phyloP scores from a whole-genome alignment of 306 rosid genomes.

The Rosa lucieae region DNA sequence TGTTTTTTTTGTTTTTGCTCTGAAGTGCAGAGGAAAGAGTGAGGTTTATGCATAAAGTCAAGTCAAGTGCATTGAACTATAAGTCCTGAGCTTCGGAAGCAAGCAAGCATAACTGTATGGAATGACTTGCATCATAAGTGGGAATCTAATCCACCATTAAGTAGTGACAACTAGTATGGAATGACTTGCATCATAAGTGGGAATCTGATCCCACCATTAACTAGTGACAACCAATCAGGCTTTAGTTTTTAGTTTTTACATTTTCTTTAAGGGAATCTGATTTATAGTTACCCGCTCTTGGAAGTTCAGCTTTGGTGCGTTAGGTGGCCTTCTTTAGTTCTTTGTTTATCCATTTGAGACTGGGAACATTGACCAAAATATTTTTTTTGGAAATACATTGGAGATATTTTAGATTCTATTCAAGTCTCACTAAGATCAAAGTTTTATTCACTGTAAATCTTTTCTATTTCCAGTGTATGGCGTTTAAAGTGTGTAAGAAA shows the following conservation, averaged over 20 bases:
- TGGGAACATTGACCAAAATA: not conserved
- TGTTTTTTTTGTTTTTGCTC: not conserved
- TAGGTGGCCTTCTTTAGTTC: not conserved
- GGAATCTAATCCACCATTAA: not conserved
- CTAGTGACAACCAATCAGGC: not conserved
- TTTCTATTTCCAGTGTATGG: too few species aligned
- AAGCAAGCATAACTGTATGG: not conserved
- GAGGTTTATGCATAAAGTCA: not conserved
- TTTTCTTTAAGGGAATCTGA: not conserved
- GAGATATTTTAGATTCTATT: too few species aligned
- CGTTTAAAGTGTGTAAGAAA: too few species aligned
- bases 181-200: not conserved
- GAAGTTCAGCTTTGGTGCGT: not conserved
- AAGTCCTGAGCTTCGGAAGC: not conserved
- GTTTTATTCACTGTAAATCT: too few species aligned
- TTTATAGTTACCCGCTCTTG: not conserved
- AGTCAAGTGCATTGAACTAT: not conserved
- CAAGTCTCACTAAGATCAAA: too few species aligned
- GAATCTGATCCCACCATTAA: not conserved
- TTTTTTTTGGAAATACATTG: too few species aligned
- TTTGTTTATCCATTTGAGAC: constrained; percentile 28
- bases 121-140: not conserved
- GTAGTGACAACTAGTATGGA: not conserved
- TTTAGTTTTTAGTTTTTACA: not conserved
- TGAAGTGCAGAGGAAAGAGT: not conserved